Percentiles rank a stretch among this genome's conserved stretches.
Evolutionary conservation across 2,329 filamentous ascomycete genomes (phyloP).

Genomic region (Pseudogymnoascus sp.): DNA sequence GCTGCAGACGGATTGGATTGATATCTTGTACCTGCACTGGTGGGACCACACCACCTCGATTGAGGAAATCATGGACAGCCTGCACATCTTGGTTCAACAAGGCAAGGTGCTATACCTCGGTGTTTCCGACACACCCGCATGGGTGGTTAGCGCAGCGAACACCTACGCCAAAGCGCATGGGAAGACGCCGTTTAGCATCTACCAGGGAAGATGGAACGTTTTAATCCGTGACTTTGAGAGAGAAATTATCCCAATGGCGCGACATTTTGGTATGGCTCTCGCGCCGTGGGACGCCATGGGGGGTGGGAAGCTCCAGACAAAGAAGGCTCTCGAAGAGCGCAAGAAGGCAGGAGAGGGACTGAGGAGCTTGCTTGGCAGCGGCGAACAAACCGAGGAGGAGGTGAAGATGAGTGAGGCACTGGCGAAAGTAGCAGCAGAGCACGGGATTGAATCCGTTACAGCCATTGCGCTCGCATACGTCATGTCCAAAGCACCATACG

Average conservation of each 20-base stretch:
- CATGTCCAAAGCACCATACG: conserved; percentile 62
- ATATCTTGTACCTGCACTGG: conserved; percentile 39
- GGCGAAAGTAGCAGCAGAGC: conserved; percentile 49
- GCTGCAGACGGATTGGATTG: conserved; percentile 62
- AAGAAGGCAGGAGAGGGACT: conserved; percentile 23
- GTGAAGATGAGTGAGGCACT: conserved; percentile 26
- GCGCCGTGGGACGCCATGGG: conserved; percentile 49
- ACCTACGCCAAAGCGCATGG: conserved; percentile 64
- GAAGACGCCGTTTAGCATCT: conserved; percentile 61
- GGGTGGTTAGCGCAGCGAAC: conserved; percentile 61
- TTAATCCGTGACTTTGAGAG: conserved; percentile 56
- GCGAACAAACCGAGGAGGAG: conserved; percentile 22
- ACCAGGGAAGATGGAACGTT: conserved; percentile 59
- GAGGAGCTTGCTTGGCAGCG: conserved; percentile 40
- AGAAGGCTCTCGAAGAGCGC: conserved; percentile 32
- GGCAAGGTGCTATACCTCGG: conserved; percentile 64
- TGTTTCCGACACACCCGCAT: conserved; percentile 62
- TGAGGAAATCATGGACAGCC: conserved; percentile 60
- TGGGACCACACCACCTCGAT: conserved; percentile 54
- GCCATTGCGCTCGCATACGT: conserved; percentile 66
- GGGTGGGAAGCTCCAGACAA: conserved; percentile 42
- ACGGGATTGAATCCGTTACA: conserved; percentile 51
- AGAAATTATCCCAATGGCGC: conserved; percentile 55
- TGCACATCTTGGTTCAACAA: conserved; percentile 51
- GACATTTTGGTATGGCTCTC: conserved; percentile 49